phyloP scores from a whole-genome alignment of 441 rosid species.

The Eutrema salsugineum region DNA sequence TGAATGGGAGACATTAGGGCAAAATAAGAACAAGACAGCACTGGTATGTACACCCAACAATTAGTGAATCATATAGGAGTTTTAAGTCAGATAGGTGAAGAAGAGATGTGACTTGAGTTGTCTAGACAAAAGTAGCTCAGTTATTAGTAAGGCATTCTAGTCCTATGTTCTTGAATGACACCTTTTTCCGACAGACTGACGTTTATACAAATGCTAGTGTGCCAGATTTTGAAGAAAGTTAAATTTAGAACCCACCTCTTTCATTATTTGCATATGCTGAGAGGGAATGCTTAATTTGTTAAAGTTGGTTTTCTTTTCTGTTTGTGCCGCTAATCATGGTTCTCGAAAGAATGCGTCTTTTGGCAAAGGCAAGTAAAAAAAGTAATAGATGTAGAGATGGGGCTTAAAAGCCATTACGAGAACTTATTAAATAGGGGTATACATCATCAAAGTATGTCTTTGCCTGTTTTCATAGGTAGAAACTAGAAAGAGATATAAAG shows the following conservation, averaged over 20 bases:
- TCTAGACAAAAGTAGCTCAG: not conserved
- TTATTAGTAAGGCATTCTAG: not conserved
- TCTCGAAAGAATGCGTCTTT: not conserved
- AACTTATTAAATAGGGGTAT: not conserved
- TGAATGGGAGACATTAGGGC: not conserved
- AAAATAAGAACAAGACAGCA: not conserved
- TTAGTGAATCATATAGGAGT: conserved; percentile 3
- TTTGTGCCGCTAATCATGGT: not conserved
- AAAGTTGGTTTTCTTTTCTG: not conserved
- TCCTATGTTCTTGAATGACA: not conserved
- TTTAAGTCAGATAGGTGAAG: conserved; percentile 13
- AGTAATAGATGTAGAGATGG: not conserved
- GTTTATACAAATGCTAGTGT: not conserved
- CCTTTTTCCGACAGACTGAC: not conserved
- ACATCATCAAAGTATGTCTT: conserved; percentile 7
- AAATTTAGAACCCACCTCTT: not conserved
- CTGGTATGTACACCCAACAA: not conserved
- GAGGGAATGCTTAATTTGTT: not conserved
- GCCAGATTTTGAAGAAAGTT: not conserved
- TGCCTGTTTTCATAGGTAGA: not conserved
- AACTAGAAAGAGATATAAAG: not conserved
- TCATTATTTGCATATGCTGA: not conserved
- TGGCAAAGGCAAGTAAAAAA: not conserved
- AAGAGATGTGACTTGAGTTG: not conserved
- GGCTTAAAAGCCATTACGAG: not conserved